Percentiles rank a stretch among this genome's conserved stretches.
Evolutionary conservation across 345 rosid species (phyloP).

Genomic region (Salix koriyanagi): DNA sequence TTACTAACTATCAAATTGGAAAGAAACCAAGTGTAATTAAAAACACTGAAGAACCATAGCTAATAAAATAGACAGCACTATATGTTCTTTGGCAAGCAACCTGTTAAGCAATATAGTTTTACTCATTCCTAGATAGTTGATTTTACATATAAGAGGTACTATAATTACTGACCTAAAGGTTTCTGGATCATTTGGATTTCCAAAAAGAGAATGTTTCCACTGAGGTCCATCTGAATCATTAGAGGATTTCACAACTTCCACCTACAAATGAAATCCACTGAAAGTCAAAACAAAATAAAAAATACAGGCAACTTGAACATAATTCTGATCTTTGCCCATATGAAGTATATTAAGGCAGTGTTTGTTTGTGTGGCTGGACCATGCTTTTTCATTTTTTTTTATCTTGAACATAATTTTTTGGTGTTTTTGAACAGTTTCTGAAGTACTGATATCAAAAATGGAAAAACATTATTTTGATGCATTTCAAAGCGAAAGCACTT

Average conservation of each 20-base stretch:
- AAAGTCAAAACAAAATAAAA: not conserved
- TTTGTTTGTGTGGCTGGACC: too few relatives aligned
- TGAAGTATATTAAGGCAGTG: not conserved
- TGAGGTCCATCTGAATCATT: constrained; percentile 77
- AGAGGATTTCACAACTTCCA: constrained; percentile 80
- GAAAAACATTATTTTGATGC: too few relatives aligned
- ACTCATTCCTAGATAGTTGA: too few relatives aligned
- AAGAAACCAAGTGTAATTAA: not conserved
- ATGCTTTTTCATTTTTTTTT: too few relatives aligned
- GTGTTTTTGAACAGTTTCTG: too few relatives aligned
- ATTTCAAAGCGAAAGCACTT: too few relatives aligned
- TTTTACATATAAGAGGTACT: too few relatives aligned
- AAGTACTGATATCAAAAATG: too few relatives aligned
- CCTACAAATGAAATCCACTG: constrained; percentile 34
- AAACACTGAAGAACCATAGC: not conserved
- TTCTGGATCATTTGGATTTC: constrained; percentile 91
- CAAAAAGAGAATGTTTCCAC: constrained; percentile 91
- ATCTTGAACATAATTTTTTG: too few relatives aligned
- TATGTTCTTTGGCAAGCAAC: too few relatives aligned
- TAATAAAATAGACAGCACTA: too few relatives aligned
- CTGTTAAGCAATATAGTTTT: too few relatives aligned
- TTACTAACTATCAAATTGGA: not conserved
- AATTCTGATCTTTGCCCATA: not conserved
- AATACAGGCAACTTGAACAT: not conserved
- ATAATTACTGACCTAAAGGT: constrained; percentile 68